Evolutionary conservation across 208 protist genomes (phyloP).

Genomic region (Cochliopodium minus): DNA sequence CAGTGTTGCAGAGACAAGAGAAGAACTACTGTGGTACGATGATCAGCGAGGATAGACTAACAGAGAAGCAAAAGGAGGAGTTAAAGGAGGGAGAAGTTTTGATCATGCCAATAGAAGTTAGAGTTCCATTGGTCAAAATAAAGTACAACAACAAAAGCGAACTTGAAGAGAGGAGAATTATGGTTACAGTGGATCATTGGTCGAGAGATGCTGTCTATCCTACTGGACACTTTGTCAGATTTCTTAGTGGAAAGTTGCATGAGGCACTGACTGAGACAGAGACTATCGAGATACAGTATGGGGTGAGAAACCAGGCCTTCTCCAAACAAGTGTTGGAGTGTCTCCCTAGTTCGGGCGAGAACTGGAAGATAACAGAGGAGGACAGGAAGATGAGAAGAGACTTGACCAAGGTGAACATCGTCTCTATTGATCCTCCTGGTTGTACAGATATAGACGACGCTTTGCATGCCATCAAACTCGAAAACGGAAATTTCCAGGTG

Average conservation of each 20-base stretch:
- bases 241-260: conserved; percentile 70
- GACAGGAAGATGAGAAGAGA: conserved; percentile 52
- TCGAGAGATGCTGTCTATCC: conserved; percentile 59
- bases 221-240: conserved; percentile 66
- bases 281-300: conserved; percentile 76
- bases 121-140: conserved; percentile 64
- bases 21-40: conserved; percentile 60
- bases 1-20: conserved; percentile 40
- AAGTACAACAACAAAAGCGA: conserved; percentile 44
- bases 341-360: conserved; percentile 52
- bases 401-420: conserved; percentile 55
- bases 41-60: conserved; percentile 34
- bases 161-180: conserved; percentile 62
- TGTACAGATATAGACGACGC: conserved; percentile 68
- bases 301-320: conserved; percentile 27
- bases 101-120: conserved; percentile 59
- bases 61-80: conserved; percentile 5
- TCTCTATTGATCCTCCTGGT: conserved; percentile 80
- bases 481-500: conserved; percentile 61
- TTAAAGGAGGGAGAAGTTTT: conserved; percentile 14
- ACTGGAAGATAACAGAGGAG: conserved; percentile 53
- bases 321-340: conserved; percentile 36
- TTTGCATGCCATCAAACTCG: conserved; percentile 53
- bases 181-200: conserved; percentile 85
- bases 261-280: conserved; percentile 72